Evolutionary conservation across 768 basidiomycete genomes (phyloP).

Genomic region (Lyophyllum semitale): DNA sequence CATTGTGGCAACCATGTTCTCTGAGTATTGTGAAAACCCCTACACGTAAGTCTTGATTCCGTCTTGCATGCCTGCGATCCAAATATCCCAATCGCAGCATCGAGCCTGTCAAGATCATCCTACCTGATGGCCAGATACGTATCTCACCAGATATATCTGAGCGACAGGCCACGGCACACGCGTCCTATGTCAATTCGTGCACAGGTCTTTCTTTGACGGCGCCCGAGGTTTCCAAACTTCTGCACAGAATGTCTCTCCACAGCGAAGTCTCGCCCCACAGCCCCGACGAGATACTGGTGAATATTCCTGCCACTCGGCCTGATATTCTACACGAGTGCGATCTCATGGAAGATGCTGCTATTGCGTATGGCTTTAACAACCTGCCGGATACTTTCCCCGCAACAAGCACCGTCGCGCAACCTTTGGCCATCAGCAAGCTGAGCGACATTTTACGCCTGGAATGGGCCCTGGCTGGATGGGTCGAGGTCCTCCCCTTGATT

Average conservation of each 20-base stretch:
- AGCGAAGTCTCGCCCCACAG: constrained; percentile 54
- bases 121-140: constrained; percentile 72
- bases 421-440: constrained; percentile 85
- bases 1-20: constrained; percentile 96
- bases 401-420: constrained; percentile 94
- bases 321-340: constrained; percentile 99
- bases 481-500: constrained; percentile 92
- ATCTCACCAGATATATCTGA: constrained; percentile 84
- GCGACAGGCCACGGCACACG: constrained; percentile 69
- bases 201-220: constrained; percentile 79
- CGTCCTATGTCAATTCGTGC: constrained; percentile 95
- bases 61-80: background rate
- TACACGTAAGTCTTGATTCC: constrained; percentile 72
- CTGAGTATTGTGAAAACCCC: constrained; percentile 90
- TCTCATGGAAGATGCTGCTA: constrained; percentile 96
- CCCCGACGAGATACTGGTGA: constrained; percentile 70
- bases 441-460: constrained; percentile 86
- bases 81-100: constrained; percentile 52
- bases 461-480: constrained; percentile 95
- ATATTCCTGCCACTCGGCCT: constrained; percentile 92
- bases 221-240: constrained; percentile 65
- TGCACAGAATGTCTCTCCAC: constrained; percentile 82
- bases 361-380: constrained; percentile 98
- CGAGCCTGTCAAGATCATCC: constrained; percentile 87
- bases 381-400: constrained; percentile 88